A percentile compares a stretch with the other conserved stretches of the same genome.
Conservation (phyloP, 2,329 filamentous ascomycete species). For the Aspergillus luchuensis region DNA sequence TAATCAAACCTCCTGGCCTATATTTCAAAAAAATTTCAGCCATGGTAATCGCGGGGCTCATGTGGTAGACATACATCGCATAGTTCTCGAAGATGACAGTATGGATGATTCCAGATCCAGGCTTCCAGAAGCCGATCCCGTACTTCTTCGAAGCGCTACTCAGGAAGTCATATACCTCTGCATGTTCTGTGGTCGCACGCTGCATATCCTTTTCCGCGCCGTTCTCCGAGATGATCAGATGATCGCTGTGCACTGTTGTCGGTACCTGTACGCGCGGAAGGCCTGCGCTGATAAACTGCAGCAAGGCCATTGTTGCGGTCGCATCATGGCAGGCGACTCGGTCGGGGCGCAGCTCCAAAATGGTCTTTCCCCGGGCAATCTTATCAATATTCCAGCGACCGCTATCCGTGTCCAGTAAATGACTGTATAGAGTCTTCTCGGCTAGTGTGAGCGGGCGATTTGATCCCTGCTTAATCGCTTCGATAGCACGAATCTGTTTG, state of each 20-base stretch:
- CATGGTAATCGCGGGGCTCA: background rate
- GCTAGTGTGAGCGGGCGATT: constrained; percentile 39
- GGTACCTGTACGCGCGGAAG: constrained; percentile 42
- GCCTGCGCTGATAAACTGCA: constrained; percentile 48
- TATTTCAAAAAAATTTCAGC: constrained; percentile 20
- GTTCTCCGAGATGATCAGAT: constrained; percentile 41
- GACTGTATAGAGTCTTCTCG: constrained; percentile 46
- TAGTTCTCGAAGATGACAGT: constrained; percentile 47
- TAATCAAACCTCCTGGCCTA: constrained; percentile 83
- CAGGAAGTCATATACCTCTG: constrained; percentile 45
- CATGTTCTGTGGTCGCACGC: constrained; percentile 32
- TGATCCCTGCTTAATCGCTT: constrained; percentile 7
- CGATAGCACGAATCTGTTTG: constrained; percentile 10
- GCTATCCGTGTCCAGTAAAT: constrained; percentile 32
- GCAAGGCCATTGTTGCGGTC: constrained; percentile 46
- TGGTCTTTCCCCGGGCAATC: constrained; percentile 43
- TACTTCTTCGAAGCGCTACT: constrained; percentile 49
- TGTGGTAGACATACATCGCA: constrained; percentile 27
- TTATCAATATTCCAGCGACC: constrained; percentile 22
- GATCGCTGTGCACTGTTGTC: constrained; percentile 46
- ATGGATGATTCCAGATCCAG: constrained; percentile 43
- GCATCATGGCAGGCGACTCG: constrained; percentile 49
- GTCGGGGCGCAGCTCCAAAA: constrained; percentile 41
- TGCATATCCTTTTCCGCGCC: constrained; percentile 34
- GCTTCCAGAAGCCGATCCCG: constrained; percentile 47